Conservation (phyloP, 805 yeast genomes). For the Metschnikowia dekortorum region DNA sequence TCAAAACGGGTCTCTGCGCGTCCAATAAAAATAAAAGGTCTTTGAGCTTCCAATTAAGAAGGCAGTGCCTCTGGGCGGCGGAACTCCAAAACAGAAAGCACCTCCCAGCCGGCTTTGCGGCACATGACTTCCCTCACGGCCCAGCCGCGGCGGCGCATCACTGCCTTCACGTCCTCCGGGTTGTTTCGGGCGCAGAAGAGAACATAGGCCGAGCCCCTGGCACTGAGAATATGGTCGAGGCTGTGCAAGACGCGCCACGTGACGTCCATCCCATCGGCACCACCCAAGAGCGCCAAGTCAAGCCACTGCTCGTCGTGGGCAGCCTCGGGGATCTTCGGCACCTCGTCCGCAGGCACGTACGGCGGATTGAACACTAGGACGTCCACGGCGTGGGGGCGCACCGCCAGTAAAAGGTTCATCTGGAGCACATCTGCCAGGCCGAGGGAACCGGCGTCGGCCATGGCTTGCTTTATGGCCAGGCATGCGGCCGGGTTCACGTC, state of each 20-base stretch:
- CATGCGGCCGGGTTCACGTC: conserved; percentile 84
- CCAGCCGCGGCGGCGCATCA: conserved; percentile 54
- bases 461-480: conserved; percentile 23
- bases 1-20: too few species aligned
- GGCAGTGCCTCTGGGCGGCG: background rate
- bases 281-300: conserved; percentile 88
- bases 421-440: conserved; percentile 35
- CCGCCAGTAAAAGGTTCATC: conserved; percentile 50
- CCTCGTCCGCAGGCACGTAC: conserved; percentile 82
- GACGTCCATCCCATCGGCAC: conserved; percentile 83
- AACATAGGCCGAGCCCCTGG: conserved; percentile 74
- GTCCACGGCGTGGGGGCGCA: conserved; percentile 53
- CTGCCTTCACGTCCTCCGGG: conserved; percentile 55
- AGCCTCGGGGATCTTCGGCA: conserved; percentile 55
- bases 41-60: too few species aligned
- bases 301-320: conserved; percentile 62
- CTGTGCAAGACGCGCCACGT: conserved; percentile 60
- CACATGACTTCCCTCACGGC: conserved; percentile 45
- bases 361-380: conserved; percentile 90
- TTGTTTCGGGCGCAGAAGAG: conserved; percentile 88
- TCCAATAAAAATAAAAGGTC: too few species aligned
- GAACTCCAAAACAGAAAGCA: conserved; percentile 69
- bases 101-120: conserved; percentile 96
- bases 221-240: conserved; percentile 50
- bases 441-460: conserved; percentile 15